Evolutionary conservation across 768 basidiomycete genomes (phyloP).

Genomic region (Boletus subcaerulescens): DNA sequence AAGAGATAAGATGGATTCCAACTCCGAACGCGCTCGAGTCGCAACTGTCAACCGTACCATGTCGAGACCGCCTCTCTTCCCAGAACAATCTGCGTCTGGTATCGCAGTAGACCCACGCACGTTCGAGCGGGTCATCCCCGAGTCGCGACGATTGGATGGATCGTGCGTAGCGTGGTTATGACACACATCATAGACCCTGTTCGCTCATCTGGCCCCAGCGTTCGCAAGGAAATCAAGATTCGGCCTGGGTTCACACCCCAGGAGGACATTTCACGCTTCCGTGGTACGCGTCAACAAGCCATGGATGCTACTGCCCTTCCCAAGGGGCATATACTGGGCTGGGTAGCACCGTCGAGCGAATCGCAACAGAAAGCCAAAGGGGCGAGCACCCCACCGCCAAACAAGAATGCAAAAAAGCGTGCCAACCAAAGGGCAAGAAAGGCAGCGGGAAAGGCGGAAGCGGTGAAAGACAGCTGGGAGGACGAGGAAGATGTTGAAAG

Average conservation of each 20-base stretch:
- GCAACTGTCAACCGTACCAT: conserved; percentile 36
- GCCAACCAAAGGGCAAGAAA: conserved; percentile 77
- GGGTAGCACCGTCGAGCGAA: conserved; percentile 60
- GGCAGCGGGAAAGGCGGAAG: conserved; percentile 47
- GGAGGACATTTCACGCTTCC: conserved; percentile 88
- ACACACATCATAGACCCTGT: conserved; percentile 1
- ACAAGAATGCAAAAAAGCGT: conserved; percentile 81
- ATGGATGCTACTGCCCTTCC: conserved; percentile 63
- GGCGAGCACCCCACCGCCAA: conserved; percentile 40
- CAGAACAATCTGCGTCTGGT: conserved; percentile 68
- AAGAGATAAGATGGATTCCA: conserved; percentile 23
- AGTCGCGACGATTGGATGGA: conserved; percentile 80
- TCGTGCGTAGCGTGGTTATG: conserved; percentile 46
- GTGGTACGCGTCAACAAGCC: conserved; percentile 71
- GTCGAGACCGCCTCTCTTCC: conserved; percentile 75
- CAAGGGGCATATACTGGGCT: conserved; percentile 82
- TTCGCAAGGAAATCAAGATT: conserved; percentile 86
- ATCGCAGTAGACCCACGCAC: conserved; percentile 85
- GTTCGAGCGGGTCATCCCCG: conserved; percentile 84
- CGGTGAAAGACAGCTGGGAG: conserved; percentile 77
- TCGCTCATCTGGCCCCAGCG: conserved; percentile 39
- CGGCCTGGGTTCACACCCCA: conserved; percentile 93
- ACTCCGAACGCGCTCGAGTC: conserved; percentile 24
- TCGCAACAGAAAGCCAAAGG: conserved; percentile 30
- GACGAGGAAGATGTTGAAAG: conserved; percentile 58